A percentile compares a stretch with the other conserved stretches of the same genome.
Conservation (phyloP, 2,329 filamentous ascomycete species). For the Calycina herbarum region DNA sequence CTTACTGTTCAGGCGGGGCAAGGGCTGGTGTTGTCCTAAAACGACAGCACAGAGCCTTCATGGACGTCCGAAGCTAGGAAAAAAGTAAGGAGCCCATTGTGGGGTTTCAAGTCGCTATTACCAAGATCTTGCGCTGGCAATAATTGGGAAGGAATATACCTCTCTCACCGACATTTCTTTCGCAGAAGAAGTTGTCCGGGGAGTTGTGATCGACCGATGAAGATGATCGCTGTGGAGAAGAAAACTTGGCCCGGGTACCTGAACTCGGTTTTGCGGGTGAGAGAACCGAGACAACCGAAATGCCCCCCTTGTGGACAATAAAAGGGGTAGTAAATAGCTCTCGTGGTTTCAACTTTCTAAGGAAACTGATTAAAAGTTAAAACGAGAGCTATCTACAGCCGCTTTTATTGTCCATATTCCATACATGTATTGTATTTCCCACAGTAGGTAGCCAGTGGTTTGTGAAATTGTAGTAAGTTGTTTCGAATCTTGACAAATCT, state of each 20-base stretch:
- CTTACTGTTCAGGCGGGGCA: background rate
- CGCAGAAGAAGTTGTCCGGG: background rate
- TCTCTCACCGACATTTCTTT: background rate
- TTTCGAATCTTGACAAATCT: no score
- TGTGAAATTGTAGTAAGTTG: no score
- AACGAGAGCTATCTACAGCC: no score
- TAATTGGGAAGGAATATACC: background rate
- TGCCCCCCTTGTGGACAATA: no score
- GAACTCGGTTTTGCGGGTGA: background rate
- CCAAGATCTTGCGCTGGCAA: background rate
- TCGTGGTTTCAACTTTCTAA: no score
- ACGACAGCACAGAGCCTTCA: slow-evolving; percentile 1
- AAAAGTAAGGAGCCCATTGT: background rate
- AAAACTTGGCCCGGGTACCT: background rate
- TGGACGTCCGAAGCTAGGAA: background rate
- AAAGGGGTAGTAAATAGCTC: no score
- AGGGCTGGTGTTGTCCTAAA: slow-evolving; percentile 3
- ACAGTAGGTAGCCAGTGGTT: no score
- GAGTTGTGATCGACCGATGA: background rate
- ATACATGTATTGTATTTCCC: no score
- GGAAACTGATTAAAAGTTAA: no score
- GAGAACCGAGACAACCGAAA: no score
- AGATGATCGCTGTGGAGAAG: background rate
- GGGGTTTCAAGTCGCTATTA: background rate
- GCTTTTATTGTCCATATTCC: no score